A percentile compares a stretch with the other conserved stretches of the same genome.
Conservation (phyloP, 352 stramenopile genomes). For the Aphanomyces invadans region DNA sequence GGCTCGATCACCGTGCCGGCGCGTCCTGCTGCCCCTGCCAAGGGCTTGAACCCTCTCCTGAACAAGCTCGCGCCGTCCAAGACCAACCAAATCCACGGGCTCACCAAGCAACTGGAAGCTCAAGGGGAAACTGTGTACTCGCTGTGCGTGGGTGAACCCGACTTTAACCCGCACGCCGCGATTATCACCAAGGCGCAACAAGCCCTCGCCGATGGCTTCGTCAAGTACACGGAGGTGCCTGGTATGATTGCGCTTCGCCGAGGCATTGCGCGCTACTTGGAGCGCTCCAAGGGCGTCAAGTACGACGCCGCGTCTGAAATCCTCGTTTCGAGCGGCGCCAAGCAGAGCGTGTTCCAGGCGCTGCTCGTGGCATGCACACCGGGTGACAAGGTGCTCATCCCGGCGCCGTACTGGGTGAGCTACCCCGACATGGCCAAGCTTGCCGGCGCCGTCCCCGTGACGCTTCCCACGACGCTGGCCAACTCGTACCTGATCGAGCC, state of each 20-base stretch:
- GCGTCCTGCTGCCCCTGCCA: slow-evolving; percentile 36
- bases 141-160: slow-evolving; percentile 93
- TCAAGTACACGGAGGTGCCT: slow-evolving; percentile 93
- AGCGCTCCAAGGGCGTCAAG: slow-evolving; percentile 81
- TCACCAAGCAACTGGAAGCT: slow-evolving; percentile 93
- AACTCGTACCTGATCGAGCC: slow-evolving; percentile 90
- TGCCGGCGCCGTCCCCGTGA: slow-evolving; percentile 79
- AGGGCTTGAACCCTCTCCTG: slow-evolving; percentile 62
- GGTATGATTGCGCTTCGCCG: slow-evolving; percentile 83
- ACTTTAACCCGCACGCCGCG: slow-evolving; percentile 86
- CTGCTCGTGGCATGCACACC: slow-evolving; percentile 85
- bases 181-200: slow-evolving; percentile 87
- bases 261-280: slow-evolving; percentile 87
- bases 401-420: slow-evolving; percentile 94
- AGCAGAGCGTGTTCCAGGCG: slow-evolving; percentile 92
- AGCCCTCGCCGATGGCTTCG: slow-evolving; percentile 66
- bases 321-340: slow-evolving; percentile 94
- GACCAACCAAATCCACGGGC: slow-evolving; percentile 89
- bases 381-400: slow-evolving; percentile 93
- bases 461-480: slow-evolving; percentile 86
- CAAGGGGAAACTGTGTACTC: slow-evolving; percentile 85
- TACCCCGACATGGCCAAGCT: slow-evolving; percentile 96
- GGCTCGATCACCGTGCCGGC: slow-evolving; percentile 34
- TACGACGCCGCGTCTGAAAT: slow-evolving; percentile 90
- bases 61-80: slow-evolving; percentile 77